Evolutionary conservation across 1,284 basidiomycete species (phyloP).

Genomic region (Thelephora terrestris): DNA sequence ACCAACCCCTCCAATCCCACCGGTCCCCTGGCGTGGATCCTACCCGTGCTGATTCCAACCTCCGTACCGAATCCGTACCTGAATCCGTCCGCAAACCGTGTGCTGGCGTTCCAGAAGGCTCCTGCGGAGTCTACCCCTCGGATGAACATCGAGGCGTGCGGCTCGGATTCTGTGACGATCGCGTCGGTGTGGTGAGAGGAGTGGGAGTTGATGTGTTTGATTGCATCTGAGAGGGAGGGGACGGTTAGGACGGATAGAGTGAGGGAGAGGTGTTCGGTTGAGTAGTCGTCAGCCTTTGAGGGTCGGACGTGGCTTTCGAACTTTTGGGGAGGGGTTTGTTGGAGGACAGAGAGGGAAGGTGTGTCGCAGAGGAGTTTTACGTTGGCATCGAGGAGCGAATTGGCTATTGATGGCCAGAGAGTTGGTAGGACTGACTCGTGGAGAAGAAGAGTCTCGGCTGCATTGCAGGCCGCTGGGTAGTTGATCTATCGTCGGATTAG

Average conservation of each 20-base stretch:
- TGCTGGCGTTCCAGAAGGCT: constrained; percentile 90
- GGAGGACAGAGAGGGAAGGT: constrained; percentile 45
- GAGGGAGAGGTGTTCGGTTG: constrained; percentile 82
- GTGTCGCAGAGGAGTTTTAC: constrained; percentile 80
- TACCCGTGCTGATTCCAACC: constrained; percentile 94
- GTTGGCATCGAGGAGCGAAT: constrained; percentile 55
- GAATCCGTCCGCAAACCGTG: constrained; percentile 95
- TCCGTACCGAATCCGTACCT: constrained; percentile 97
- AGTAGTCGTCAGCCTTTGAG: constrained; percentile 58
- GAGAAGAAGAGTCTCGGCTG: constrained; percentile 84
- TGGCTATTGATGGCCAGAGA: constrained; percentile 75
- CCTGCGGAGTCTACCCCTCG: constrained; percentile 87
- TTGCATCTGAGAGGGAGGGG: constrained; percentile 62
- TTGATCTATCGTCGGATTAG: constrained; percentile 47
- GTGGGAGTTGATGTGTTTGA: constrained; percentile 86
- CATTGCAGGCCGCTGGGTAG: constrained; percentile 96
- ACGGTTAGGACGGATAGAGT: constrained; percentile 75
- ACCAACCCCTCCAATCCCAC: constrained; percentile 93
- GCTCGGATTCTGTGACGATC: constrained; percentile 80
- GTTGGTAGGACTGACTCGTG: constrained; percentile 63
- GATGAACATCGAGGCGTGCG: constrained; percentile 67
- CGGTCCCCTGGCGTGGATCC: constrained; percentile 94
- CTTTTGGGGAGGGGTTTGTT: constrained; percentile 22
- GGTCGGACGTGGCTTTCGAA: constrained; percentile 39
- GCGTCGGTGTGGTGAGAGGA: constrained; percentile 94